Conservation (phyloP, 148 eudicot genomes). For the Fagopyrum tataricum region DNA sequence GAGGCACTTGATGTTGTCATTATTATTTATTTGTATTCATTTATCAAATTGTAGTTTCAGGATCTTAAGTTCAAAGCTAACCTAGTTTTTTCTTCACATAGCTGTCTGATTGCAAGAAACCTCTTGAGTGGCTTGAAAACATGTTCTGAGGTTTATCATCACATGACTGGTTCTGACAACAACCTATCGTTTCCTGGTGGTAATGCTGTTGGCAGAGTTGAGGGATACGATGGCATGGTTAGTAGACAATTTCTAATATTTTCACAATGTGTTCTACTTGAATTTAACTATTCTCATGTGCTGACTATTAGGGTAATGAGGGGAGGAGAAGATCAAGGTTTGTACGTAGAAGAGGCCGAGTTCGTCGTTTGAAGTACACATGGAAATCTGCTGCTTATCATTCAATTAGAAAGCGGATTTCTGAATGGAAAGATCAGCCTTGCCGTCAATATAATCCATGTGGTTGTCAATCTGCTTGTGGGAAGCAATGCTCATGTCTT, state of each 20-base stretch:
- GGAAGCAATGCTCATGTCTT: conserved; percentile 89
- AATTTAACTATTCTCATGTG: not conserved
- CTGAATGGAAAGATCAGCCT: conserved; percentile 89
- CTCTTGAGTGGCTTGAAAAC: conserved; percentile 81
- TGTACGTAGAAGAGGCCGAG: conserved; percentile 87
- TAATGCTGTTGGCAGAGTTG: conserved; percentile 47
- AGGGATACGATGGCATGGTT: conserved; percentile 45
- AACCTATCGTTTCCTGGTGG: conserved; percentile 40
- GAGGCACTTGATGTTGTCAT: not conserved
- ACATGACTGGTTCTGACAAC: conserved; percentile 62
- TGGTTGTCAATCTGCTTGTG: conserved; percentile 85
- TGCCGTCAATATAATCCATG: conserved; percentile 95
- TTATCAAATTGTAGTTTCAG: not conserved
- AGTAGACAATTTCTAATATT: conserved; percentile 20
- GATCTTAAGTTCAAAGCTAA: not conserved
- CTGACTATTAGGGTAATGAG: conserved; percentile 48
- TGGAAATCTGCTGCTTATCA: conserved; percentile 94
- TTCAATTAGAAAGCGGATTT: conserved; percentile 77
- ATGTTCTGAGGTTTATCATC: conserved; percentile 64
- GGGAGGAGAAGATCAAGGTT: conserved; percentile 77
- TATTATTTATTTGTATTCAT: not conserved
- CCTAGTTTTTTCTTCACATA: conserved; percentile 22
- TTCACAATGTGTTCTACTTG: not conserved
- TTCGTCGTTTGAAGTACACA: conserved; percentile 90
- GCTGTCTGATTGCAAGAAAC: conserved; percentile 95